A percentile compares a stretch with the other conserved stretches of the same genome.
Conservation (phyloP, 1,284 basidiomycete genomes). For the Trichosporon faecale region DNA sequence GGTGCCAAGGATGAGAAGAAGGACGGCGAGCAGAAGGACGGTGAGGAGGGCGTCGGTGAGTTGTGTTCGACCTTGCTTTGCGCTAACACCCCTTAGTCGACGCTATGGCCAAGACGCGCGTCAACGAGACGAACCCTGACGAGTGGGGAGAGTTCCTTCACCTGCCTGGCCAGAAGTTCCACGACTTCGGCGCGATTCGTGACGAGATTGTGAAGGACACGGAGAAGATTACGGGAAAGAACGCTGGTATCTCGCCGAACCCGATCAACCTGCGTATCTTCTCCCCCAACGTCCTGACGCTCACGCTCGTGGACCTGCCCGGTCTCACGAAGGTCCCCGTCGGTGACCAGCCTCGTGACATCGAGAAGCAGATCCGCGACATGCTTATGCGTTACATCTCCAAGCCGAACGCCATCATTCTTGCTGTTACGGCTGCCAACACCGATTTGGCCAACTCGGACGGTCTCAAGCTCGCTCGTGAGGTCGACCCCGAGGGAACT, state of each 20-base stretch:
- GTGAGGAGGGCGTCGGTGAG: constrained; percentile 13
- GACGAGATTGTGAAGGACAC: constrained; percentile 96
- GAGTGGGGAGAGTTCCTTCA: constrained; percentile 99
- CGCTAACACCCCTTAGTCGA: constrained; percentile 28
- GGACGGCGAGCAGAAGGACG: constrained; percentile 27
- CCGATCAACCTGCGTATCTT: constrained; percentile 97
- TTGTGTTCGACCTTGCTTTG: background rate
- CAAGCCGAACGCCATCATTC: constrained; percentile 75
- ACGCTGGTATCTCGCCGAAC: constrained; percentile 87
- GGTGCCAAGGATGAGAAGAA: constrained; percentile 41
- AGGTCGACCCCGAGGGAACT: constrained; percentile 91
- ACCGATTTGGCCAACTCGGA: constrained; percentile 98
- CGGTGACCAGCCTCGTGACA: constrained; percentile 95
- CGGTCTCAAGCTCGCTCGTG: constrained; percentile 90
- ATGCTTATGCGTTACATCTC: constrained; percentile 96
- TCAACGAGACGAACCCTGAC: constrained; percentile 71
- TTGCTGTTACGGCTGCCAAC: constrained; percentile 95
- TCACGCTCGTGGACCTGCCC: constrained; percentile 94
- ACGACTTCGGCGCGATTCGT: constrained; percentile 94
- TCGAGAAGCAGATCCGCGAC: constrained; percentile 94
- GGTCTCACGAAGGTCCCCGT: constrained; percentile 94
- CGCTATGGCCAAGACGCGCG: constrained; percentile 34
- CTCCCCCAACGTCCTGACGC: constrained; percentile 92
- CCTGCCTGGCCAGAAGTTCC: constrained; percentile 93
- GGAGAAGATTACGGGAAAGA: constrained; percentile 95